Conservation (phyloP, 768 basidiomycete genomes). For the Phylloporus sp. region DNA sequence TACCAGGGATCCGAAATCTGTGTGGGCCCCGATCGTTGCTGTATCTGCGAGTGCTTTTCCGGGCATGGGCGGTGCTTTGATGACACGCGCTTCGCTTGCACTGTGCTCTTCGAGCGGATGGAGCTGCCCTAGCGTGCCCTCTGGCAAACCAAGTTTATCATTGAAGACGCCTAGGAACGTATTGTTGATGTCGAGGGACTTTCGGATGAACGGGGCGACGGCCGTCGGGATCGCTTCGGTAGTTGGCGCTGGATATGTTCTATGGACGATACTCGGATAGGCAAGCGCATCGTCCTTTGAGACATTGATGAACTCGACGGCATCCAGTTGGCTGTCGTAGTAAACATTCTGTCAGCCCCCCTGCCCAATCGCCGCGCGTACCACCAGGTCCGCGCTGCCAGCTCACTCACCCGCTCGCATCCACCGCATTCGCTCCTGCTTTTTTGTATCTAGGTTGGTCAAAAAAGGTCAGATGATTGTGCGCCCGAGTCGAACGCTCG, state of each 20-base stretch:
- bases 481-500: too few species aligned
- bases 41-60: conserved; percentile 26
- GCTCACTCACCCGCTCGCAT: conserved; percentile 43
- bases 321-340: conserved; percentile 36
- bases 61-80: conserved; percentile 42
- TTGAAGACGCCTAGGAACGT: conserved; percentile 54
- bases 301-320: conserved; percentile 60
- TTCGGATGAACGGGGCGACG: conserved; percentile 52
- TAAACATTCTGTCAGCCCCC: not conserved
- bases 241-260: conserved; percentile 54
- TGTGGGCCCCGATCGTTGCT: conserved; percentile 58
- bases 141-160: conserved; percentile 47
- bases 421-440: conserved; percentile 55
- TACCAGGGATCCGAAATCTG: conserved; percentile 71
- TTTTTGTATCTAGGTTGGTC: conserved; percentile 51
- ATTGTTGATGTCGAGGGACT: conserved; percentile 52
- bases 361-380: not conserved
- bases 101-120: conserved; percentile 46
- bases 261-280: conserved; percentile 48
- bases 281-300: conserved; percentile 65
- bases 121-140: conserved; percentile 39
- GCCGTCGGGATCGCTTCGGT: conserved; percentile 45
- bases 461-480: too few species aligned
- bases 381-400: too few species aligned
- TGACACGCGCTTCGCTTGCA: conserved; percentile 54